Evolutionary conservation across 1,139 yeast genomes (phyloP), one percentile per base, ranked within the genome.

Genomic region (Magnusiomyces fungicola): DNA sequence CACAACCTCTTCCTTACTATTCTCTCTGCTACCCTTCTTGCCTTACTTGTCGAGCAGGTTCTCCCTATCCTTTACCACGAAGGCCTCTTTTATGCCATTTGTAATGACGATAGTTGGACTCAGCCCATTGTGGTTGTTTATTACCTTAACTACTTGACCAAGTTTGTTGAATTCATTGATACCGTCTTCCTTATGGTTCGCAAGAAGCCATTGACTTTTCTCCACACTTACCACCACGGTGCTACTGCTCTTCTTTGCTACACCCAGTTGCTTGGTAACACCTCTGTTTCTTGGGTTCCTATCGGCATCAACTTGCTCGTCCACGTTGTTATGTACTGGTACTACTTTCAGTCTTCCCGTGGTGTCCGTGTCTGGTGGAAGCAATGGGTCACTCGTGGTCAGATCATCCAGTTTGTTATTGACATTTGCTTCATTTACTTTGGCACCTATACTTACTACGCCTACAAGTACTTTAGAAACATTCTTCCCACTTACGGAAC

Each of bases 341-440:
- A 92, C 78, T 92, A 92, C 76, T 90, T 89, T 78, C 75, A 92
- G 63, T 78, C 92, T 58, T 88, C 97, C 18, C 79, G 96, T 68
- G 96, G 96, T 54, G 86, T 90, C 66, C 82, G 92, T 61, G 97
- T 92, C 53, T 90, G 97, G 97, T 92, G 98, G 98, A 92, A 92
- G 72, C 96, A 90, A 72, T 92, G 97, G 97, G 97, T 92, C 60
- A 92, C 98, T 48, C 79, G 96, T 59, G 82, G 87, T 77, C 98
- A 92, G 74, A 92, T 92, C 70, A 78, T 86, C 62, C 98, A 92
- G 73, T 92, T 92, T 64, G 74, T 92, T 62, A 76, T 92, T 63
- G 98, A 92, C 69, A 78, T 92, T 66, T 80, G 78, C 43, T 89
- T 89, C 65, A 95, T 90, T 58, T 90, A 89, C 75, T 87, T 86